A percentile compares a stretch with the other conserved stretches of the same genome.
phyloP scores from a whole-genome alignment of 1,284 basidiomycete genomes.

The Dichomitus squalens region DNA sequence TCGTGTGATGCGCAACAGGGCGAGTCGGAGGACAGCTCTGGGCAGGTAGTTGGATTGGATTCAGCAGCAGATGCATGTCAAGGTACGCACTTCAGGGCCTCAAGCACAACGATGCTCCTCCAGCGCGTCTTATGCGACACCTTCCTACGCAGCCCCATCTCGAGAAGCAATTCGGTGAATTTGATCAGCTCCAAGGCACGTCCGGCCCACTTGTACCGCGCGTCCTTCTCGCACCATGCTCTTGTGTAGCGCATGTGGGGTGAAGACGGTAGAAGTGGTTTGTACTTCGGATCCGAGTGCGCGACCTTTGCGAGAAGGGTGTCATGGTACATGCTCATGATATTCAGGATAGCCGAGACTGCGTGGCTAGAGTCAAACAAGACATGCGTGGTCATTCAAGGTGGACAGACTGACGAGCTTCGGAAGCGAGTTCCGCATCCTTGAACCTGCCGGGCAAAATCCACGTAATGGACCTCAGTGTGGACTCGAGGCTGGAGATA shows the following conservation, averaged over 20 bases:
- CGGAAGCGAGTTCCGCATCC: constrained; percentile 92
- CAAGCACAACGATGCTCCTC: constrained; percentile 74
- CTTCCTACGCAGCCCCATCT: constrained; percentile 83
- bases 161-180: constrained; percentile 80
- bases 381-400: constrained; percentile 1
- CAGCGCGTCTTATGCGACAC: constrained; percentile 63
- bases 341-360: constrained; percentile 77
- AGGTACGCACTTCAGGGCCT: constrained; percentile 76
- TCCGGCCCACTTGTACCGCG: constrained; percentile 75
- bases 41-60: constrained; percentile 1
- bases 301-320: constrained; percentile 74
- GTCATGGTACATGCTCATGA: constrained; percentile 86
- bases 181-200: constrained; percentile 73
- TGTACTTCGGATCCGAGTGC: constrained; percentile 64
- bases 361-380: constrained; percentile 17
- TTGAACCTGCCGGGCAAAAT: constrained; percentile 95
- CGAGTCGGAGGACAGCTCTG: constrained; percentile 74
- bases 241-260: constrained; percentile 80
- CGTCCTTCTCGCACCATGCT: constrained; percentile 74
- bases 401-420: constrained; percentile 71
- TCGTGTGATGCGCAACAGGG: constrained; percentile 71
- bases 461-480: constrained; percentile 89
- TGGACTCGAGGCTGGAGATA: constrained; percentile 87
- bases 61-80: neutral
- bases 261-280: constrained; percentile 67